Evolutionary conservation across 352 stramenopile species (phyloP).

Genomic region (Proteromonas lacertae): DNA sequence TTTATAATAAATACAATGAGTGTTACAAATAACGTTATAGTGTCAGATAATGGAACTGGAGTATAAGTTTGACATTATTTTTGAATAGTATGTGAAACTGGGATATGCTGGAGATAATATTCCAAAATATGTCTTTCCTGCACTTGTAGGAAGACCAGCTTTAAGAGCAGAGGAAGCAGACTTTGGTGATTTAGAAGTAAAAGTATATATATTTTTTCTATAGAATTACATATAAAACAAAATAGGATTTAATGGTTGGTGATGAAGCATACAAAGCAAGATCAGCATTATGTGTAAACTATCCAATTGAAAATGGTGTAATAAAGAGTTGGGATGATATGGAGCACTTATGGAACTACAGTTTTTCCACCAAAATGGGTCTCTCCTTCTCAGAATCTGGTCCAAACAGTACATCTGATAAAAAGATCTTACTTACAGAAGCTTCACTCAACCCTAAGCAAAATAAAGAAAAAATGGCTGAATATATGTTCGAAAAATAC

Average conservation of each 20-base stretch:
- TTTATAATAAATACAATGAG: too few species aligned
- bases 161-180: slow-evolving; percentile 49
- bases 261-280: slow-evolving; percentile 31
- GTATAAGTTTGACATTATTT: slow-evolving; percentile 3
- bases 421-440: slow-evolving; percentile 58
- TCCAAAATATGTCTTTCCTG: slow-evolving; percentile 61
- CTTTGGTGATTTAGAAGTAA: slow-evolving; percentile 9
- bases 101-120: slow-evolving; percentile 74
- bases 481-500: slow-evolving; percentile 73
- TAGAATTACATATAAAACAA: slow-evolving; percentile 2
- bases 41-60: slow-evolving; percentile 6
- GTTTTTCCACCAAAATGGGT: slow-evolving; percentile 53
- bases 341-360: slow-evolving; percentile 83
- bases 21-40: too few species aligned
- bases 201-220: slow-evolving; percentile 5
- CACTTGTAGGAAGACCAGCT: slow-evolving; percentile 58
- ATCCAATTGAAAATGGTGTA: slow-evolving; percentile 62
- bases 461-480: slow-evolving; percentile 50
- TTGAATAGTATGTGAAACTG: slow-evolving; percentile 22
- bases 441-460: slow-evolving; percentile 49
- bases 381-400: slow-evolving; percentile 4
- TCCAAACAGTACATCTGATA: slow-evolving; percentile 12
- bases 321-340: slow-evolving; percentile 86
- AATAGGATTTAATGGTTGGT: slow-evolving; percentile 70
- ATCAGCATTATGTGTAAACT: slow-evolving; percentile 15